Evolutionary conservation across 2,329 filamentous ascomycete species (phyloP).

Genomic region (Zymoseptoria crescenta): DNA sequence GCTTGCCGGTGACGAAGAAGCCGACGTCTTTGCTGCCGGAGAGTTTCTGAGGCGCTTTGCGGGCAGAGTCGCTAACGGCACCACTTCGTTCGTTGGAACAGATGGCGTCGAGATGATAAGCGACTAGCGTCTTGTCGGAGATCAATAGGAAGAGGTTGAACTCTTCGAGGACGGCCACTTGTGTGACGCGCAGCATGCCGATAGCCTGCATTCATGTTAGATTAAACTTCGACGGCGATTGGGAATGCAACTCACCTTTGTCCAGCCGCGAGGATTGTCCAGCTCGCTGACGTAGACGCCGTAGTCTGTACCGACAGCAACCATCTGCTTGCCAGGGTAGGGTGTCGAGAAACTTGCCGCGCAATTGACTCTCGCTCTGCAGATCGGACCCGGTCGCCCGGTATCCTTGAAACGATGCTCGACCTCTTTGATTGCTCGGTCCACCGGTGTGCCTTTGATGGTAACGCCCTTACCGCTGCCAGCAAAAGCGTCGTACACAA

Average conservation of each 20-base stretch:
- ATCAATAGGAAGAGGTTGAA: slow-evolving; percentile 90
- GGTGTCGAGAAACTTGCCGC: slow-evolving; percentile 79
- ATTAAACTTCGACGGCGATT: not conserved
- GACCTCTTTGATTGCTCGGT: slow-evolving; percentile 81
- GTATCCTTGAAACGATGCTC: slow-evolving; percentile 61
- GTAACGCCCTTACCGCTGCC: slow-evolving; percentile 56
- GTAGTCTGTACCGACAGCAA: slow-evolving; percentile 90
- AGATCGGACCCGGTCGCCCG: slow-evolving; percentile 69
- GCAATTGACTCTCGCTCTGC: slow-evolving; percentile 81
- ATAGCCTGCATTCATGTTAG: slow-evolving; percentile 57
- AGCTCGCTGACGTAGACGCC: slow-evolving; percentile 87
- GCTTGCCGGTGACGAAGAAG: slow-evolving; percentile 90
- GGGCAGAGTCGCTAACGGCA: slow-evolving; percentile 57
- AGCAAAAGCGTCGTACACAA: slow-evolving; percentile 64
- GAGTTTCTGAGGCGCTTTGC: slow-evolving; percentile 84
- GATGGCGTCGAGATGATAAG: slow-evolving; percentile 86
- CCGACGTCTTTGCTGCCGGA: slow-evolving; percentile 83
- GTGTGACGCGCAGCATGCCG: slow-evolving; percentile 68
- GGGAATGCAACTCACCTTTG: slow-evolving; percentile 53
- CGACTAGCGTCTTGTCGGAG: slow-evolving; percentile 81
- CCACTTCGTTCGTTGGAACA: slow-evolving; percentile 46
- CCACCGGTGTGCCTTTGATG: slow-evolving; percentile 84
- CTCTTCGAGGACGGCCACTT: slow-evolving; percentile 90
- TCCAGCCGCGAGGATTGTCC: slow-evolving; percentile 85
- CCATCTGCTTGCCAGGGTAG: slow-evolving; percentile 68